A percentile compares a stretch with the other conserved stretches of the same genome.
Evolutionary conservation across 2,329 filamentous ascomycete genomes (phyloP).

Genomic region (Tolypocladium endophyticum): DNA sequence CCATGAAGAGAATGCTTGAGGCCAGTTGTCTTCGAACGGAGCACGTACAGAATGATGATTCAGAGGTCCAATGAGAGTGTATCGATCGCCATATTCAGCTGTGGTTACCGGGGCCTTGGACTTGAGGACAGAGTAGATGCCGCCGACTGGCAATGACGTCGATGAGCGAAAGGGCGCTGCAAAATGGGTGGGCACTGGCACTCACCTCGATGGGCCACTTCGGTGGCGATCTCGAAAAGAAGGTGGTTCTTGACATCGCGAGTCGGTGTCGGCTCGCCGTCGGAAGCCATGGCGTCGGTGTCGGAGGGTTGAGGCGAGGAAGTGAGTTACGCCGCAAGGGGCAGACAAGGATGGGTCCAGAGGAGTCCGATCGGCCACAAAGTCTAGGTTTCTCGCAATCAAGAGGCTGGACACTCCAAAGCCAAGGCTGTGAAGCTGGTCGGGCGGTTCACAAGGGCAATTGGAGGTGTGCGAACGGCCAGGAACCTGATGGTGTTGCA

Average conservation of each 20-base stretch:
- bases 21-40: background rate
- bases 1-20: background rate
- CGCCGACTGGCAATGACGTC: conserved; percentile 59
- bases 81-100: conserved; percentile 95
- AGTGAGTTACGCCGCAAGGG: background rate
- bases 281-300: conserved; percentile 32
- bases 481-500: background rate
- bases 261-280: conserved; percentile 27
- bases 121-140: conserved; percentile 98
- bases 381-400: background rate
- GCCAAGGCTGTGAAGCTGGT: background rate
- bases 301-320: conserved; percentile 1
- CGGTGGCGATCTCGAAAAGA: conserved; percentile 93
- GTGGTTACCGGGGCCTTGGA: conserved; percentile 97
- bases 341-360: background rate
- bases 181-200: conserved; percentile 4
- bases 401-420: background rate
- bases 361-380: background rate
- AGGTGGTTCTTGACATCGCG: conserved; percentile 88
- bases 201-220: conserved; percentile 90
- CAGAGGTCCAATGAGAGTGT: conserved; percentile 88
- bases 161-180: conserved; percentile 5
- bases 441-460: background rate
- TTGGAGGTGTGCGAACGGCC: background rate
- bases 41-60: conserved; percentile 74